Evolutionary conservation across 176 grass and related monocot species (phyloP).

Genomic region (Eleusine coracana): DNA sequence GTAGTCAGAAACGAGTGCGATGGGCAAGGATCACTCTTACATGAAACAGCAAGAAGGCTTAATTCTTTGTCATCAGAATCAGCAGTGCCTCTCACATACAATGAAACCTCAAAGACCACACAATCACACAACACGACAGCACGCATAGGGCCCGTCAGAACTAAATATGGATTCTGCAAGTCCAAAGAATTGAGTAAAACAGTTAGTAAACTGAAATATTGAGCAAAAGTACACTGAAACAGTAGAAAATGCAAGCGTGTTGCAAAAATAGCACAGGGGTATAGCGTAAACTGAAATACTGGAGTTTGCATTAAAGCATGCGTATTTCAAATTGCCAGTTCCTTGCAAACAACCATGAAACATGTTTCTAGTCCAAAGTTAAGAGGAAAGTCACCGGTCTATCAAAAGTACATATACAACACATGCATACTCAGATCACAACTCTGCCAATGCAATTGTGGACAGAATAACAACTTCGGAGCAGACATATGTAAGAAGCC

Average conservation of each 20-base stretch:
- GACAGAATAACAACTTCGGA: background rate
- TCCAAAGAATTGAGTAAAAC: background rate
- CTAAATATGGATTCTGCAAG: slow-evolving; percentile 26
- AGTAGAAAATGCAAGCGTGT: background rate
- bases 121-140: background rate
- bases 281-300: too few relatives aligned
- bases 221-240: background rate
- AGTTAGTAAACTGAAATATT: slow-evolving; percentile 4
- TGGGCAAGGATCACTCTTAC: background rate
- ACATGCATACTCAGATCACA: background rate
- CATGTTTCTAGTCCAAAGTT: background rate
- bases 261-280: too few relatives aligned
- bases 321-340: too few relatives aligned
- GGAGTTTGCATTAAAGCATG: too few relatives aligned
- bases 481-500: background rate
- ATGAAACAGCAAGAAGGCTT: background rate
- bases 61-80: slow-evolving; percentile 24
- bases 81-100: background rate
- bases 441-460: background rate
- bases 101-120: background rate
- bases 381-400: too few relatives aligned
- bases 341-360: too few relatives aligned
- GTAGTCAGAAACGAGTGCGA: background rate
- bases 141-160: slow-evolving; percentile 30
- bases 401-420: too few relatives aligned